Evolutionary conservation across 2,329 filamentous ascomycete genomes (phyloP), one percentile per base, ranked within the genome.

Genomic region (Emericellopsis atlantica): DNA sequence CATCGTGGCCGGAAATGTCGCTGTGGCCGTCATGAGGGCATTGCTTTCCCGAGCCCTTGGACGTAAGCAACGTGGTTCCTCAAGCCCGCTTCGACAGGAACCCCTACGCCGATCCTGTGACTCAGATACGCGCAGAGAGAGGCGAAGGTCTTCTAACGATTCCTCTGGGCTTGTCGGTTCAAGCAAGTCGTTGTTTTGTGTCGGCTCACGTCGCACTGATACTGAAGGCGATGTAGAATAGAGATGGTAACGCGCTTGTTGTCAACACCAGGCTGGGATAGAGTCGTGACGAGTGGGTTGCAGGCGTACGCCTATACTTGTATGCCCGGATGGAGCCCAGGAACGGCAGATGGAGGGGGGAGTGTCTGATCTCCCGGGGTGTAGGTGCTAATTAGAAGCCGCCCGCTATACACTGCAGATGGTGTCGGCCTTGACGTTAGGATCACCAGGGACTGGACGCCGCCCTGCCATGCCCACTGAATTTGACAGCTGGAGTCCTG

Each of bases 1-100:
- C 74, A 78, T 77, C 57, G 67, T 73, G 55, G 70, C 68, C 64
- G 72, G 69, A 59, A 76, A 74, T 49, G 72, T 72, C 59, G 71
- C 62, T 55, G 70, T 70, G 64, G 72, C 72, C 66, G 73, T 75
- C 71, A 76, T 76, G 69, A 61, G 69, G 65, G 55, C 70, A 72
- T 74, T 54, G 64, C 66, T 54, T 48, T 29, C 26, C 6, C 3
- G 12, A 29, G 6, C 6, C 18, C 18, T 21, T 4, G 18, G 18
- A 21, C 18, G 3, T 21, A 3, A 21, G 18, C 18, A 21, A 21
- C 5, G 5, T 21, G 18, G 18, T 21, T 3, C 18, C 18, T 21
- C 18, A 21, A 21, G 18, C 18, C 18, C 18, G 18, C 18, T 21
- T 21, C 18, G 18, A 21, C 18, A 21, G 18, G 18, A 21, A 21